These are phyloP conservation scores for Nemania sp. DNA, from an alignment of 2,329 filamentous ascomycete species.

Conservation along the genomic window DNA sequence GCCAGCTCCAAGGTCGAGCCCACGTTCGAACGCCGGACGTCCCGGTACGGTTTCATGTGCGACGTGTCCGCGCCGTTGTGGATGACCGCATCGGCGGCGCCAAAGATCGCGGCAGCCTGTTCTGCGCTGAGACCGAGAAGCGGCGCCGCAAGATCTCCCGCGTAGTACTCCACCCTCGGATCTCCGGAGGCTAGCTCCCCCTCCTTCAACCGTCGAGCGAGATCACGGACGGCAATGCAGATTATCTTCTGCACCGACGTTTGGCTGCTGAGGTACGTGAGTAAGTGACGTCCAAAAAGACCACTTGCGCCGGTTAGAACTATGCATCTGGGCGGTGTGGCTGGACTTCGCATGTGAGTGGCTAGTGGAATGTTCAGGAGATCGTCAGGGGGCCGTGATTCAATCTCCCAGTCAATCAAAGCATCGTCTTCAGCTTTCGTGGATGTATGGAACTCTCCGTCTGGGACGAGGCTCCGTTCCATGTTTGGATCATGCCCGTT, in stretches of 20 bases:
- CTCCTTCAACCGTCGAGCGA: background rate
- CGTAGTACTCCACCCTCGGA: background rate
- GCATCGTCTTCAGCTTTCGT: no score
- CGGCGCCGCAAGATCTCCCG: background rate
- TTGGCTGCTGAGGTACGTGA: background rate
- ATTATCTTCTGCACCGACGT: background rate
- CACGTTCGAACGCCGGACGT: background rate
- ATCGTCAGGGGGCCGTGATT: no score
- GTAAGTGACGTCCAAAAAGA: slow-evolving; percentile 9
- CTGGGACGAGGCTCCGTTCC: no score
- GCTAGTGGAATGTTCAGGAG: no score
- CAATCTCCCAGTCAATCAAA: background rate
- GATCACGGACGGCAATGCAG: background rate
- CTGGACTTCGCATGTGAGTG: no score
- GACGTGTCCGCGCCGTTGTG: slow-evolving; percentile 12
- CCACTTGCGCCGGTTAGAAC: slow-evolving; percentile 15
- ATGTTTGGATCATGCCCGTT: no score
- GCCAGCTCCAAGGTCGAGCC: background rate
- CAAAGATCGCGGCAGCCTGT: background rate
- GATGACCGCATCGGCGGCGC: slow-evolving; percentile 6
- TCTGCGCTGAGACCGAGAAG: background rate
- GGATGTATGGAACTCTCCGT: no score
- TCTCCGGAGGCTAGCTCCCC: background rate
- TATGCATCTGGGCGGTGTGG: background rate
- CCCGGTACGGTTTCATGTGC: slow-evolving; percentile 10